A percentile compares a stretch with the other conserved stretches of the same genome.
Evolutionary conservation across 345 rosid genomes (phyloP).

Genomic region (Populus nigra): DNA sequence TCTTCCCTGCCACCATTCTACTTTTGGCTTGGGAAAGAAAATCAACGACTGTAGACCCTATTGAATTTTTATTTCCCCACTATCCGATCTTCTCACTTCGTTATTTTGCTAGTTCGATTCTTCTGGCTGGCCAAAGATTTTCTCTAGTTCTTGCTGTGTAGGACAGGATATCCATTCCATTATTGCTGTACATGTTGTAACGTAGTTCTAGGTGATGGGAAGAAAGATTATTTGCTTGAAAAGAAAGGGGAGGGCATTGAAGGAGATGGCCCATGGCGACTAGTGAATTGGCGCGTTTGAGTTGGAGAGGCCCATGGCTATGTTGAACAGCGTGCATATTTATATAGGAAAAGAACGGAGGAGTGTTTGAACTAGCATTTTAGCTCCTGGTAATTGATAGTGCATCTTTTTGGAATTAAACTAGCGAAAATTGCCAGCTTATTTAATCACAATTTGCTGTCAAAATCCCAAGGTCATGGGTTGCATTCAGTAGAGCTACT

Average conservation of each 20-base stretch:
- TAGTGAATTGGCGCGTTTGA: background rate
- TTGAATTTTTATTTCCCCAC: background rate
- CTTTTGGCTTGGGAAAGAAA: background rate
- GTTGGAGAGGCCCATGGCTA: background rate
- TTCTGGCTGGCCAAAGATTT: no score
- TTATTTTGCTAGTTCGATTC: background rate
- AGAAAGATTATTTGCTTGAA: background rate
- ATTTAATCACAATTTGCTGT: background rate
- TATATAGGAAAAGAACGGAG: background rate
- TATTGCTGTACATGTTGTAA: background rate
- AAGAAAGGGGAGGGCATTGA: background rate
- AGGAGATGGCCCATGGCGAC: background rate
- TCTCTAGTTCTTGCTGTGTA: background rate
- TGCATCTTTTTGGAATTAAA: slow-evolving; percentile 16
- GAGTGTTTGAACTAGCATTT: background rate
- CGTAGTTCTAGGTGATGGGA: background rate
- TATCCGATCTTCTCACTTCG: background rate
- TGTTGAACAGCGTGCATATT: background rate
- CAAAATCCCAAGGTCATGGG: background rate
- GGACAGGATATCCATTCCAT: background rate
- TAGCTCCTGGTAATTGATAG: slow-evolving; percentile 25
- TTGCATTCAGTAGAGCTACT: background rate
- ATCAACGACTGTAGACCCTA: background rate
- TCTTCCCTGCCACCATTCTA: background rate
- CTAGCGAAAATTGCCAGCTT: background rate